phyloP scores from a whole-genome alignment of 306 rosid genomes.

The Trifolium pratense region DNA sequence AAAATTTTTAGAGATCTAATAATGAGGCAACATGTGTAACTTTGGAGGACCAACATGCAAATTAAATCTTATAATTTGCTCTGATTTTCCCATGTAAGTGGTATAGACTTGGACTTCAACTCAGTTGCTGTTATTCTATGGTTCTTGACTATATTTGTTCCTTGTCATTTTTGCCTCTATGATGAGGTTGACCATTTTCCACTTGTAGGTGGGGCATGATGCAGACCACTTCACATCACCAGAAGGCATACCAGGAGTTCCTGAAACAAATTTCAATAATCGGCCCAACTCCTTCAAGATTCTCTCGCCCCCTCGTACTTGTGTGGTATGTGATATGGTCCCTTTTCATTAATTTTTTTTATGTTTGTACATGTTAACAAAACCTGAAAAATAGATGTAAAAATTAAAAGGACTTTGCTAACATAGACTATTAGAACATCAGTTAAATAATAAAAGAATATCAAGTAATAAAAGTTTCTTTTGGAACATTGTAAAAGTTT shows the following conservation, averaged over 20 bases:
- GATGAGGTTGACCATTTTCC: conserved; percentile 31
- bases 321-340: conserved; percentile 65
- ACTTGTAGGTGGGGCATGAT: conserved; percentile 73
- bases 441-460: neutral
- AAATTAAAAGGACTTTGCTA: neutral
- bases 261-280: conserved; percentile 88
- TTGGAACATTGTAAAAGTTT: neutral
- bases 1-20: neutral
- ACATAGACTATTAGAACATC: neutral
- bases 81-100: conserved; percentile 15
- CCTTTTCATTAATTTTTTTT: neutral
- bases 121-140: conserved; percentile 30
- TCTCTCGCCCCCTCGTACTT: conserved; percentile 78
- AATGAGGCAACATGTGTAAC: neutral
- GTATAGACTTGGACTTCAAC: conserved; percentile 7
- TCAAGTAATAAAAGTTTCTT: neutral
- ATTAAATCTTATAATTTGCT: conserved; percentile 18
- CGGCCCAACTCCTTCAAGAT: conserved; percentile 95
- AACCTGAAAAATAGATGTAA: neutral
- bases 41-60: neutral
- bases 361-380: neutral
- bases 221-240: conserved; percentile 87
- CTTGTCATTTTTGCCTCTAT: conserved; percentile 11
- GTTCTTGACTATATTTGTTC: conserved; percentile 32
- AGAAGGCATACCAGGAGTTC: conserved; percentile 91